These are phyloP conservation scores for Chenopodium quinoa DNA, from an alignment of 148 eudicot species.

Conservation along the genomic window DNA sequence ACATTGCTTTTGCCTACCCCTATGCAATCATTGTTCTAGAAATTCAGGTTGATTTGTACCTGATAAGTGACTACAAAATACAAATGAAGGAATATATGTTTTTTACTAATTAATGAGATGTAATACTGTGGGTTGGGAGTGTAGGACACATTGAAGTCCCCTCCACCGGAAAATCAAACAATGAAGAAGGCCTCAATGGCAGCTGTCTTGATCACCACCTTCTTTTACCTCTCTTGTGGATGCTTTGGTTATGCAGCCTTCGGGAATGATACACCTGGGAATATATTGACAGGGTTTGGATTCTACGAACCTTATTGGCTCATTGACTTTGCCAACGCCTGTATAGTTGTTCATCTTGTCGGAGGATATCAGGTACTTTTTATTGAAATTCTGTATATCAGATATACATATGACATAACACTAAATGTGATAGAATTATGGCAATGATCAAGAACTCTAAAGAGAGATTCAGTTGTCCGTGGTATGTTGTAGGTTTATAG, in stretches of 20 bases:
- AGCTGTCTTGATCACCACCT: constrained; percentile 47
- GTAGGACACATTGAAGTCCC: constrained; percentile 66
- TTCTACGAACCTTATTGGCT: constrained; percentile 70
- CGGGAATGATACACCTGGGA: constrained; percentile 65
- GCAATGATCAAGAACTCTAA: background rate
- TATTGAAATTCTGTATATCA: too few relatives aligned
- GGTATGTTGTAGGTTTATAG: constrained; percentile 26
- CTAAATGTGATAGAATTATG: background rate
- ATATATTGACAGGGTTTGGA: constrained; percentile 67
- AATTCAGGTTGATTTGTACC: constrained; percentile 41
- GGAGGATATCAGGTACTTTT: constrained; percentile 72
- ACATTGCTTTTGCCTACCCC: constrained; percentile 58
- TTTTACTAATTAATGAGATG: background rate
- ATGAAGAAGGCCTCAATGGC: constrained; percentile 64
- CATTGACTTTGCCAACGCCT: constrained; percentile 64
- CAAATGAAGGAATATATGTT: too few relatives aligned
- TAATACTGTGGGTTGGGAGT: background rate
- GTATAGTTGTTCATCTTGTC: constrained; percentile 60
- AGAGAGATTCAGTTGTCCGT: background rate
- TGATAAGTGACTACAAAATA: background rate
- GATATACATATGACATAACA: too few relatives aligned
- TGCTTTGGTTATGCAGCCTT: constrained; percentile 88
- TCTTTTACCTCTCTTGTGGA: constrained; percentile 70
- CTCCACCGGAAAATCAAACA: constrained; percentile 61
- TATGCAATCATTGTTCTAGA: constrained; percentile 44